Evolutionary conservation across 225 moss, liverwort and hornwort genomes (phyloP), one percentile per base, ranked within the genome.

Genomic region (Lunularia cruciata): DNA sequence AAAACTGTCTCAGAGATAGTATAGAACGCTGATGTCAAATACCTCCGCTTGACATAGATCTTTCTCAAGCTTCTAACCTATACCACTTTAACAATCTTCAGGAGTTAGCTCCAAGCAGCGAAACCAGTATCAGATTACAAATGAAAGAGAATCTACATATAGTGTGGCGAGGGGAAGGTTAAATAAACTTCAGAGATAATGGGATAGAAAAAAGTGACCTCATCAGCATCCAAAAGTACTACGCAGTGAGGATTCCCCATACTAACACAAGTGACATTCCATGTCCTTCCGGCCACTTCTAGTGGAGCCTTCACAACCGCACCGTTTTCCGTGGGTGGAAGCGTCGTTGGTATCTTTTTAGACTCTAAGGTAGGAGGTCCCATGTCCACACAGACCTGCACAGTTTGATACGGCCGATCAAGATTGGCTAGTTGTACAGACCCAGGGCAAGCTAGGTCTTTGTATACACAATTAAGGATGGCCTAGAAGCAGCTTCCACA

Each of bases 181-280:
- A 57, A 1, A 13, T 6, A 40, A 6, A 60, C 19, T 11, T 45
- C 1, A 43, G 16, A 45, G 16, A 26, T 6, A 53, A 3, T 3
- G 26, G 34, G 25, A 19, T 0, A 56, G 25, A 14, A 47, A 42
- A 67, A 48, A 0, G 0, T 47, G 53, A 79, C 79, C 74, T 74
- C 56, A 19, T 47, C 51, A 45, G 47, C 71, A 48, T 93, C 81
- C 63, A 93, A 79, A 47, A 91, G 89, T 36, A 86, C 89, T 48
- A 98, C 85, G 77, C 91, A 93, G 81, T 98, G 98, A 60, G 93
- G 98, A 77, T 98, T 98, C 69, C 98, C 98, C 98, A 98, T 93
- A 83, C 93, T 98, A 48, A 93, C 98, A 78, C 98, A 98, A 25
- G 98, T 98, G 68, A 93, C 86, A 72, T 66, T 82, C 93, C 93